phyloP scores from a whole-genome alignment of 805 yeast species.

The Candida easanensis region DNA sequence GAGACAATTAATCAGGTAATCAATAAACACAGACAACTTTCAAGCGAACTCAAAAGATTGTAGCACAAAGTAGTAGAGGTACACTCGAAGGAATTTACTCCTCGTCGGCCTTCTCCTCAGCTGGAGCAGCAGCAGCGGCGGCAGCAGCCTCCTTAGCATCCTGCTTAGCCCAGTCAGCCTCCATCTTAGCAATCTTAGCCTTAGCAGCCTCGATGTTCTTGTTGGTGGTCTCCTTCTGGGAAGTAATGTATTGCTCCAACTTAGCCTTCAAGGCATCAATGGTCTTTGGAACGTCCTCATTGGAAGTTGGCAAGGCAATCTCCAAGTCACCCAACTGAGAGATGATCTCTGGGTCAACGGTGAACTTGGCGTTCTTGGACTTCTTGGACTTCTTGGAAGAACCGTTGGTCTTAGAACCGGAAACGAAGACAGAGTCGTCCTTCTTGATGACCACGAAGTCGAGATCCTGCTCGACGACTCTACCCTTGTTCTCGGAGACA shows the following conservation, averaged over 20 bases:
- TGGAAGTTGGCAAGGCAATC: conserved; percentile 72
- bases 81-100: conserved; percentile 8
- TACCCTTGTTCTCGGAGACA: conserved; percentile 25
- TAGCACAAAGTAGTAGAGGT: neutral
- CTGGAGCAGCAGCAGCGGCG: conserved; percentile 12
- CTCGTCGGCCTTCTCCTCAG: conserved; percentile 13
- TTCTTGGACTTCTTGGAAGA: conserved; percentile 54
- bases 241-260: conserved; percentile 59
- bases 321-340: conserved; percentile 73
- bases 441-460: conserved; percentile 65
- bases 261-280: conserved; percentile 69
- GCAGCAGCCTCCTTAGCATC: conserved; percentile 37
- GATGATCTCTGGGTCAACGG: conserved; percentile 78
- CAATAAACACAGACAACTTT: conserved; percentile 1
- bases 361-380: conserved; percentile 54
- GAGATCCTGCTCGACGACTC: conserved; percentile 60
- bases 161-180: conserved; percentile 46
- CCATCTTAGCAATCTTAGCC: conserved; percentile 69
- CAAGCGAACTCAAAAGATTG: neutral
- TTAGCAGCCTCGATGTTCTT: conserved; percentile 74
- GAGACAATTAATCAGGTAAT: conserved; percentile 4
- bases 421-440: conserved; percentile 56
- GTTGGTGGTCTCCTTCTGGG: conserved; percentile 80
- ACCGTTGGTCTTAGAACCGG: conserved; percentile 40
- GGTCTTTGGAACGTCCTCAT: conserved; percentile 67